These are phyloP conservation scores for Sporothrix globosa DNA, from an alignment of 2,329 filamentous ascomycete genomes.

Conservation along the genomic window DNA sequence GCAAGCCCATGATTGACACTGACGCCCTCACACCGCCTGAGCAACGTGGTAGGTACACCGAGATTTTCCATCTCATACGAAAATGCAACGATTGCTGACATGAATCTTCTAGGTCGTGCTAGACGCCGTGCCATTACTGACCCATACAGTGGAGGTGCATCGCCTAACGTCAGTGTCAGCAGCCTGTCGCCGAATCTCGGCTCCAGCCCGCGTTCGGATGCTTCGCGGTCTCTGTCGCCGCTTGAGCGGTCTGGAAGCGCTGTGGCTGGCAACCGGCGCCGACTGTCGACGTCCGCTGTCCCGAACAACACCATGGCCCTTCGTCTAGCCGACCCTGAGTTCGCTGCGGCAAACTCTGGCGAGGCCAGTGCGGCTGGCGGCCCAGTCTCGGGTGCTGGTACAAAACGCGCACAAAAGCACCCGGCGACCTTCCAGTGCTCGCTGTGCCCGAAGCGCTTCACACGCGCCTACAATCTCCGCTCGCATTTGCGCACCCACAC, in stretches of 20 bases:
- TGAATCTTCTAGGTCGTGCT: conserved; percentile 48
- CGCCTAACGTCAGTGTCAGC: conserved; percentile 45
- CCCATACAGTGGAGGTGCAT: conserved; percentile 57
- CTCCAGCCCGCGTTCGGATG: conserved; percentile 52
- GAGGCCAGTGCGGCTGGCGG: conserved; percentile 58
- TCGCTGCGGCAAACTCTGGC: conserved; percentile 69
- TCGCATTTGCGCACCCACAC: conserved; percentile 96
- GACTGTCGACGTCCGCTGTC: conserved; percentile 67
- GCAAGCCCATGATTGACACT: conserved; percentile 67
- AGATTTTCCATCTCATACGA: background rate
- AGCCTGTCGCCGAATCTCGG: conserved; percentile 56
- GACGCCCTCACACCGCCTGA: conserved; percentile 85
- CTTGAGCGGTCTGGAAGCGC: conserved; percentile 57
- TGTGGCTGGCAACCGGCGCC: conserved; percentile 53
- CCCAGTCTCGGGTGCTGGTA: conserved; percentile 56
- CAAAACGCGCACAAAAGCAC: conserved; percentile 93
- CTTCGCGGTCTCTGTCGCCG: conserved; percentile 62
- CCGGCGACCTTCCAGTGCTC: conserved; percentile 95
- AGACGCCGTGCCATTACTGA: conserved; percentile 63
- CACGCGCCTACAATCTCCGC: conserved; percentile 91
- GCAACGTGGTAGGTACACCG: conserved; percentile 52
- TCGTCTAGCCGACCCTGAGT: conserved; percentile 84
- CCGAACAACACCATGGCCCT: conserved; percentile 75
- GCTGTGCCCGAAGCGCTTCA: conserved; percentile 93
- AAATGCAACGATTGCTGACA: conserved; percentile 23